Conservation (phyloP, 306 rosid species). For the Macrotyloma uniflorum region DNA sequence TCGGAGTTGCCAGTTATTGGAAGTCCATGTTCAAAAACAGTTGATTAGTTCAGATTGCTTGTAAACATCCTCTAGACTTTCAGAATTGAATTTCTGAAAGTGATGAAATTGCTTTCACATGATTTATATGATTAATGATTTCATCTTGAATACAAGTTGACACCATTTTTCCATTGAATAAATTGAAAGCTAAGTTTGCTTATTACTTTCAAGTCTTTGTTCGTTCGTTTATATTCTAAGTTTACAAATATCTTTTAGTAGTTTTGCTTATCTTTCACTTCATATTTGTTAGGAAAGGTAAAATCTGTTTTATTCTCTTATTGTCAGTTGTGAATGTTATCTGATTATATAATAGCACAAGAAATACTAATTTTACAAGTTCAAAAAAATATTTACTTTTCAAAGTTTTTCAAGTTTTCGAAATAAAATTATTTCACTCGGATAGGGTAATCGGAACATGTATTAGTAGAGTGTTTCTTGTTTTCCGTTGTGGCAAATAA, state of each 20-base stretch:
- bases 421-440: too few relatives aligned
- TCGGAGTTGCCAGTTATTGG: constrained; percentile 5
- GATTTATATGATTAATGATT: constrained; percentile 35
- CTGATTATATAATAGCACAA: too few relatives aligned
- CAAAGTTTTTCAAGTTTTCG: too few relatives aligned
- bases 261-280: background rate
- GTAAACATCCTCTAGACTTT: constrained; percentile 29
- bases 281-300: background rate
- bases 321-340: background rate
- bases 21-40: constrained; percentile 33
- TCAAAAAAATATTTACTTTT: background rate
- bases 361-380: too few relatives aligned
- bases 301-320: background rate
- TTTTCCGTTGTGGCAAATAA: background rate
- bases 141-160: constrained; percentile 37
- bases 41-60: constrained; percentile 37
- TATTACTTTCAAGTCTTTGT: background rate
- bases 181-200: constrained; percentile 31
- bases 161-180: constrained; percentile 28
- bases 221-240: background rate
- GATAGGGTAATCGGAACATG: background rate
- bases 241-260: constrained; percentile 10
- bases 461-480: background rate
- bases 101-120: constrained; percentile 36
- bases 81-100: constrained; percentile 33